Conservation (phyloP, 2,329 filamentous ascomycete genomes). For the Fonsecaea monophora region DNA sequence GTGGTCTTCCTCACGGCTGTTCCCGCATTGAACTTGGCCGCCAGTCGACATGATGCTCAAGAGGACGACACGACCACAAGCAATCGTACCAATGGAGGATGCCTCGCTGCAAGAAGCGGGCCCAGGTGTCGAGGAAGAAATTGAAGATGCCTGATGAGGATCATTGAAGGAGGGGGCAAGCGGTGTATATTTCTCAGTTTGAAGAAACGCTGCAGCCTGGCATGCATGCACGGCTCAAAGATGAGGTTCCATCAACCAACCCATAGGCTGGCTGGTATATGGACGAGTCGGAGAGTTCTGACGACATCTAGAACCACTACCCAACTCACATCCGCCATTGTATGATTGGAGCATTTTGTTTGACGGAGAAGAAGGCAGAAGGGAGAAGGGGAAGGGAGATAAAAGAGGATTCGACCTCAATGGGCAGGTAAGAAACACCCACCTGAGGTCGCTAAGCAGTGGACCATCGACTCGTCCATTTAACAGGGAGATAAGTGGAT, state of each 20-base stretch:
- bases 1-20: not conserved
- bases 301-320: not conserved
- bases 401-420: not conserved
- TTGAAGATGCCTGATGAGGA: not conserved
- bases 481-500: no score
- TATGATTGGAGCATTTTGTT: not conserved
- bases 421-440: not conserved
- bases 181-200: not conserved
- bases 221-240: not conserved
- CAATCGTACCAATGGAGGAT: not conserved
- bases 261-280: not conserved
- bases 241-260: not conserved
- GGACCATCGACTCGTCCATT: no score
- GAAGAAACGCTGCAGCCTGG: conserved; percentile 7
- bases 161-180: not conserved
- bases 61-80: not conserved
- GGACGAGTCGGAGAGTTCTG: not conserved
- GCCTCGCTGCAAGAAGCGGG: no score
- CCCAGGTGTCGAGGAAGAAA: not conserved
- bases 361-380: not conserved
- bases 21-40: not conserved
- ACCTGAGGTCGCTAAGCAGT: not conserved
- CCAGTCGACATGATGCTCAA: conserved; percentile 8
- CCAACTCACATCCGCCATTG: not conserved
- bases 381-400: not conserved